These are phyloP conservation scores for Tuctoria greenei DNA, from an alignment of 176 grass and related monocot genomes.

Conservation along the genomic window DNA sequence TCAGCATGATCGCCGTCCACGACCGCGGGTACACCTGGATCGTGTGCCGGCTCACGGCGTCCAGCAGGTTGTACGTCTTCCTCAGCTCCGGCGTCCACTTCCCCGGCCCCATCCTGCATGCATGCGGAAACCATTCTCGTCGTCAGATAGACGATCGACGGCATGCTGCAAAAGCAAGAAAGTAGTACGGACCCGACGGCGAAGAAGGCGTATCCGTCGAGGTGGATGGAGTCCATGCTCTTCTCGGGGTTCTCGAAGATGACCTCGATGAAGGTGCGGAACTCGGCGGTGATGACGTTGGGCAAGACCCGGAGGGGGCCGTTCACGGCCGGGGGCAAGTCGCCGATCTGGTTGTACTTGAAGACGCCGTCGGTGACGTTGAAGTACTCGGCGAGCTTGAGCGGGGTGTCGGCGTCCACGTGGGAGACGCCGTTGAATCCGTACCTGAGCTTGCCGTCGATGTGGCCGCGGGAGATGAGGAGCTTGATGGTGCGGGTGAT, in stretches of 20 bases:
- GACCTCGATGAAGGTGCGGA: slow-evolving; percentile 67
- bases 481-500: slow-evolving; percentile 93
- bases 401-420: slow-evolving; percentile 48
- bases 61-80: slow-evolving; percentile 62
- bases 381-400: slow-evolving; percentile 90
- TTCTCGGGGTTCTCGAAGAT: slow-evolving; percentile 78
- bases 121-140: no score
- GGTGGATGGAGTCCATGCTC: slow-evolving; percentile 51
- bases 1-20: slow-evolving; percentile 64
- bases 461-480: slow-evolving; percentile 27
- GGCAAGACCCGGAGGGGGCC: slow-evolving; percentile 23
- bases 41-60: slow-evolving; percentile 66
- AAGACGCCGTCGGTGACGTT: slow-evolving; percentile 53
- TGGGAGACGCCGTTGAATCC: slow-evolving; percentile 69
- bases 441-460: slow-evolving; percentile 60
- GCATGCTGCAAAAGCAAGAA: no score
- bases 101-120: slow-evolving; percentile 62
- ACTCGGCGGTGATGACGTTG: slow-evolving; percentile 55
- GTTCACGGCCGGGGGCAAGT: slow-evolving; percentile 35
- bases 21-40: slow-evolving; percentile 66
- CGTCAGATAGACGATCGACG: no score
- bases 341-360: slow-evolving; percentile 63
- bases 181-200: slow-evolving; percentile 39
- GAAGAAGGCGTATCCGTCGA: slow-evolving; percentile 75
- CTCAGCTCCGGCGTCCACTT: slow-evolving; percentile 46